A percentile compares a stretch with the other conserved stretches of the same genome.
phyloP scores from a whole-genome alignment of 164 flowering plant genomes.

The Malania oleifera region DNA sequence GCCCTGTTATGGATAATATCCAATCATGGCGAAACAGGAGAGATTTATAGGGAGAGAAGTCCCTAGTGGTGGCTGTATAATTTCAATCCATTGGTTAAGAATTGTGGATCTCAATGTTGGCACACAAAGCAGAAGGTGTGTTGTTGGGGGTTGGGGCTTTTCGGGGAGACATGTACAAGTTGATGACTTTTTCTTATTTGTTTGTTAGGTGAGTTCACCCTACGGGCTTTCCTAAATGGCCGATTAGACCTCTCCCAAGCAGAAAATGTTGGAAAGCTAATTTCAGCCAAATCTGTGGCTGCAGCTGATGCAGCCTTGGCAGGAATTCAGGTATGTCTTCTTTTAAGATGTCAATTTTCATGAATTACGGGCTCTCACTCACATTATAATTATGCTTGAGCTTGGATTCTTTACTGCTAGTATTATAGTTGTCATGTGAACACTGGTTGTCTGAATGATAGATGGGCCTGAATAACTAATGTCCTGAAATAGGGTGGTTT shows the following conservation, averaged over 20 bases:
- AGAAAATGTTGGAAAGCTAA: conserved; percentile 72
- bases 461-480: not conserved
- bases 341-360: not conserved
- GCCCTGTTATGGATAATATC: too few species aligned
- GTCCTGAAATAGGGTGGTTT: conserved; percentile 74
- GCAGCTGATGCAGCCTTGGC: conserved; percentile 94
- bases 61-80: too few species aligned
- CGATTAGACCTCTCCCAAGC: conserved; percentile 96
- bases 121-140: too few species aligned
- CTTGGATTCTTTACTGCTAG: not conserved
- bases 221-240: conserved; percentile 95
- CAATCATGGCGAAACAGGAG: too few species aligned
- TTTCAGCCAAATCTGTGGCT: conserved; percentile 78
- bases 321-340: conserved; percentile 70
- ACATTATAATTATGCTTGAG: not conserved
- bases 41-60: too few species aligned
- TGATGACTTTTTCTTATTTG: not conserved
- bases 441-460: not conserved
- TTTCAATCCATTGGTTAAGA: too few species aligned
- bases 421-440: not conserved
- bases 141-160: not conserved
- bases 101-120: too few species aligned
- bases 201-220: conserved; percentile 82
- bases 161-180: not conserved
- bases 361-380: not conserved